Percentiles rank a stretch among this genome's conserved stretches.
Conservation (phyloP, 139 green algal genomes). For the Chlamydomonas sp. region DNA sequence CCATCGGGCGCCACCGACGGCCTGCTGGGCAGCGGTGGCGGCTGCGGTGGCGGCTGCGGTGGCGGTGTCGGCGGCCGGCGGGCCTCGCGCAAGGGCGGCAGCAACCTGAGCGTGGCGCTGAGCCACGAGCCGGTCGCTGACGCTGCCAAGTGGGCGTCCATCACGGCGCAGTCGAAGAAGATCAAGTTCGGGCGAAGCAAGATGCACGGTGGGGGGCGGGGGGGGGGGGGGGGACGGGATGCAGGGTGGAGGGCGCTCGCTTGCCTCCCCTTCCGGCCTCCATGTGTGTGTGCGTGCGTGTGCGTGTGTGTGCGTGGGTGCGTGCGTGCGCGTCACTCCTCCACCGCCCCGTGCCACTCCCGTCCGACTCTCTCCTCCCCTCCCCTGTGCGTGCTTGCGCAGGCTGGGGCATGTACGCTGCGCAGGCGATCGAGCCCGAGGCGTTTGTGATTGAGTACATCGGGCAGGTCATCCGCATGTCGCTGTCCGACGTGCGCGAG, state of each 20-base stretch:
- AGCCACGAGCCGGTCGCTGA: constrained; percentile 24
- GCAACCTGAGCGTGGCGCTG: too few species aligned
- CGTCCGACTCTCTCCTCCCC: background rate
- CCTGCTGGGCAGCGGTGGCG: too few species aligned
- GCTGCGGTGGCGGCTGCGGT: too few species aligned
- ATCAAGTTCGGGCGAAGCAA: constrained; percentile 45
- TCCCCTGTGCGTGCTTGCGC: background rate
- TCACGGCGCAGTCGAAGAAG: constrained; percentile 23
- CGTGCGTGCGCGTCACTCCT: background rate
- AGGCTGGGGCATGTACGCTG: constrained; percentile 70
- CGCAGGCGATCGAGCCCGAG: constrained; percentile 47
- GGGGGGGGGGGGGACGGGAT: too few species aligned
- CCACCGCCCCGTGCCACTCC: background rate
- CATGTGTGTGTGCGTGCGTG: background rate
- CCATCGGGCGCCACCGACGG: too few species aligned
- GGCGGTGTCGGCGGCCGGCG: too few species aligned
- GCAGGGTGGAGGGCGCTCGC: background rate
- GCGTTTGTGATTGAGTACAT: constrained; percentile 85
- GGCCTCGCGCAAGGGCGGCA: too few species aligned
- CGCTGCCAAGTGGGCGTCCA: constrained; percentile 28
- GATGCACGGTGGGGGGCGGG: constrained; percentile 37
- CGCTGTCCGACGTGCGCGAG: constrained; percentile 53
- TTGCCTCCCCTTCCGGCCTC: background rate
- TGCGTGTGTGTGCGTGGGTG: background rate
- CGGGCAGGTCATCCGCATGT: constrained; percentile 55